Evolutionary conservation across 805 yeast genomes (phyloP), one percentile per base, ranked within the genome.

Genomic region (Debaryomyces prosopidis): DNA sequence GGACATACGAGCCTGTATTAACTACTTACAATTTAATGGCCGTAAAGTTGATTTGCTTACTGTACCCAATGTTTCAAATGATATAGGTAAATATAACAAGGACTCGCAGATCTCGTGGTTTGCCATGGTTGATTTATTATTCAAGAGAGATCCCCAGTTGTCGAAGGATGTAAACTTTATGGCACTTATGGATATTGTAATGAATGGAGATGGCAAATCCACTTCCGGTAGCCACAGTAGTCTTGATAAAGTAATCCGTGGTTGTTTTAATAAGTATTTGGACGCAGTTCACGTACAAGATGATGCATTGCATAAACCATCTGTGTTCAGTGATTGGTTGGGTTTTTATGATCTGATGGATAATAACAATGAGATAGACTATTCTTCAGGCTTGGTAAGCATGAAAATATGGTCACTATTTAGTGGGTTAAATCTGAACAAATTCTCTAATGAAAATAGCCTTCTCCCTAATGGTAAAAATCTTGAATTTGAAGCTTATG

Each of bases 1-100:
- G 34, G 99, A 92, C 66, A 74, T 94, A 15, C 71, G 99, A 53
- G 87, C 89, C 20, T 86, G 96, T 63, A 72, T 92, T 33, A 92
- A 92, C 58, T 79, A 84, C 54, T 61, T 92, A 32, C 98, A 92
- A 54, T 91, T 92, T 58, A 66, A 69, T 39, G 57, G 57, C 9
- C 46, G 62, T 17, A 53, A 52, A 43, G n/a, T 50, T 10, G 53
- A 48, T 14, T 20, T 30, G 8, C 42, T 44, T 16, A 19, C 23
- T 5, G 11, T 20, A 8, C 43, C n/a, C 12, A 27, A 12, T 14
- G 39, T 14, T 4, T 32, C 40, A 5, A 15, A 45, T 8, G 45
- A 16, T 12, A 38, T 56, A 1, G 48, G 47, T 7, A 63, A 58
- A 17, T 45, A 59, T 4, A 63, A 69, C 34, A 88, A 86, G 61